These are phyloP conservation scores for Wickerhamomyces silvicola DNA, from an alignment of 805 yeast species.

Conservation along the genomic window DNA sequence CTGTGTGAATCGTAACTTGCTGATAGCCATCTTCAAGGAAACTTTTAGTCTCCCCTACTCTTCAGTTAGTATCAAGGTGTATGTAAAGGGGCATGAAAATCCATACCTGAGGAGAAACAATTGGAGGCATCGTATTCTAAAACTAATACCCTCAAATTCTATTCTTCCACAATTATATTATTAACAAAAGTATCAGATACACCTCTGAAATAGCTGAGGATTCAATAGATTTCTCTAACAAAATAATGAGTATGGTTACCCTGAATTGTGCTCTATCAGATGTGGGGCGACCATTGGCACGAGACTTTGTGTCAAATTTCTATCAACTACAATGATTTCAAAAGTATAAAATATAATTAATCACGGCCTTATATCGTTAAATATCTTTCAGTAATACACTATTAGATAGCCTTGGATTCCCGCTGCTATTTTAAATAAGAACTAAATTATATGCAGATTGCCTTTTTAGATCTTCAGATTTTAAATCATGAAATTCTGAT, in stretches of 20 bases:
- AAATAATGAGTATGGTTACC: slow-evolving; percentile 13
- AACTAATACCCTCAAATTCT: not conserved
- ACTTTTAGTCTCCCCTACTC: slow-evolving; percentile 25
- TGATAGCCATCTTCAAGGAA: slow-evolving; percentile 55
- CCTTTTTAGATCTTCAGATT: slow-evolving; percentile 51
- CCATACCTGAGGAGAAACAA: slow-evolving; percentile 24
- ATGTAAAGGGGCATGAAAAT: not conserved
- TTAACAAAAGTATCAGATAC: no score
- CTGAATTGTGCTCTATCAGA: slow-evolving; percentile 11
- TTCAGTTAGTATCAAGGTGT: slow-evolving; percentile 1
- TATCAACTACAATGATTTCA: not conserved
- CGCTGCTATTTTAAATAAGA: slow-evolving; percentile 68
- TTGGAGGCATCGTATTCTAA: slow-evolving; percentile 19
- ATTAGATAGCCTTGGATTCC: slow-evolving; percentile 62
- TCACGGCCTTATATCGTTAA: slow-evolving; percentile 27
- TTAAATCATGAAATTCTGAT: slow-evolving; percentile 27
- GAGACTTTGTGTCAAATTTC: not conserved
- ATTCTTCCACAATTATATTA: not conserved
- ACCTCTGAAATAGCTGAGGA: no score
- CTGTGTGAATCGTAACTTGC: slow-evolving; percentile 61
- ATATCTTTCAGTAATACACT: slow-evolving; percentile 58
- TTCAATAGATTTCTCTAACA: no score
- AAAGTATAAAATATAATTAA: slow-evolving; percentile 2
- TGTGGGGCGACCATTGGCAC: not conserved
- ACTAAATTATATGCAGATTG: slow-evolving; percentile 87